A percentile compares a stretch with the other conserved stretches of the same genome.
Evolutionary conservation across 2,329 filamentous ascomycete species (phyloP).

Genomic region (Diaporthe aspalathi): DNA sequence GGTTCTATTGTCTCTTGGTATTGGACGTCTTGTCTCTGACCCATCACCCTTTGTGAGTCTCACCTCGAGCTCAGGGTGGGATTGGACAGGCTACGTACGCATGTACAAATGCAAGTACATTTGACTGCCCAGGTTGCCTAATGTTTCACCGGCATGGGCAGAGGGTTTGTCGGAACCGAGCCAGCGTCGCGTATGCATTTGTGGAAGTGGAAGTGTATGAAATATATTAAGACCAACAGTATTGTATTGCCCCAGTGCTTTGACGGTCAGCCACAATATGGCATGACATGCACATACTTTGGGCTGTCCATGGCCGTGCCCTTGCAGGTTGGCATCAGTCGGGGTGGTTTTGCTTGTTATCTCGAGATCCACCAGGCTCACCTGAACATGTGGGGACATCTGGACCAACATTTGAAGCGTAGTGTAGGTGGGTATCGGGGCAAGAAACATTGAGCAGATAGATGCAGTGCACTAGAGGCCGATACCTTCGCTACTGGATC

Average conservation of each 20-base stretch:
- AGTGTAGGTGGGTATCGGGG: neutral
- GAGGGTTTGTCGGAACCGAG: neutral
- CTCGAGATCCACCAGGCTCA: constrained; percentile 5
- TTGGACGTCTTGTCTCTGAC: neutral
- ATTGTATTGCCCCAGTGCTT: too few species aligned
- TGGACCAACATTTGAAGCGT: too few species aligned
- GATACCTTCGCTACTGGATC: neutral
- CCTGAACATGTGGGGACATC: constrained; percentile 8
- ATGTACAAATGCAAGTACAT: too few species aligned
- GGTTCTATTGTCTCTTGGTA: constrained; percentile 8
- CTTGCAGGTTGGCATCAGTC: neutral
- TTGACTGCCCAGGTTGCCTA: constrained; percentile 8
- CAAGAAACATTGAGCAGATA: neutral
- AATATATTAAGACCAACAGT: neutral
- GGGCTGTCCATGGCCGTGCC: neutral
- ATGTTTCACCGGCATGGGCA: constrained; percentile 13
- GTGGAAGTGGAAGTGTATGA: neutral
- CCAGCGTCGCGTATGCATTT: neutral
- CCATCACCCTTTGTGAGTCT: neutral
- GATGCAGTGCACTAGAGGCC: neutral
- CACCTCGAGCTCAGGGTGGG: constrained; percentile 7
- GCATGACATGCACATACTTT: neutral
- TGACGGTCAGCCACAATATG: constrained; percentile 9
- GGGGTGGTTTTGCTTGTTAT: neutral
- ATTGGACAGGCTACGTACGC: constrained; percentile 11